Conservation (phyloP, 148 eudicot species). For the Persicaria maculosa region DNA sequence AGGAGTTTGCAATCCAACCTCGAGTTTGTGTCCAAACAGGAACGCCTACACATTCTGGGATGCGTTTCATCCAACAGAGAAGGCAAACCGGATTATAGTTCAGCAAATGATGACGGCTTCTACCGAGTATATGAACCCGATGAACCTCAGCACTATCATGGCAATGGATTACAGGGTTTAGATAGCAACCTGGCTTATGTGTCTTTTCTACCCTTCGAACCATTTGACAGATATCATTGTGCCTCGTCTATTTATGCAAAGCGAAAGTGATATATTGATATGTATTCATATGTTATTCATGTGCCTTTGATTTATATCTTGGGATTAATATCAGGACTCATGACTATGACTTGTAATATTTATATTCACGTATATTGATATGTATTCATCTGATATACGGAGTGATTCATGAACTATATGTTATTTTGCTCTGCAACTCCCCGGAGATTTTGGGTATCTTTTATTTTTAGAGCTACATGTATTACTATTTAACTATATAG, state of each 20-base stretch:
- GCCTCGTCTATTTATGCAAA: background rate
- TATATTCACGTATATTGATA: background rate
- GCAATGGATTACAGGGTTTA: conserved; percentile 34
- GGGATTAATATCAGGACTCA: background rate
- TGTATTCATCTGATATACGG: background rate
- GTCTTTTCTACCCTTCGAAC: background rate
- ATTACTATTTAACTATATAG: background rate
- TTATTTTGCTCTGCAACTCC: too few relatives aligned
- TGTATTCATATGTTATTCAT: background rate
- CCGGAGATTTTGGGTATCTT: too few relatives aligned
- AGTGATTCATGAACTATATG: background rate
- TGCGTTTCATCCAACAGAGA: conserved; percentile 66
- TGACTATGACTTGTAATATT: background rate
- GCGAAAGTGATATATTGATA: background rate
- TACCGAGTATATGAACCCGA: conserved; percentile 53
- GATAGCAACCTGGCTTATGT: background rate
- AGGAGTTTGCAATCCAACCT: conserved; percentile 47
- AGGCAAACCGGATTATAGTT: conserved; percentile 52
- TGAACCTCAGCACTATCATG: conserved; percentile 72
- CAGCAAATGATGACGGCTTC: conserved; percentile 46
- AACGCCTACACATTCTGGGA: conserved; percentile 64
- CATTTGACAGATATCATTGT: background rate
- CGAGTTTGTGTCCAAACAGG: conserved; percentile 50
- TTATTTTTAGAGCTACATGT: too few relatives aligned
- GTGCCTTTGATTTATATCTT: background rate